Evolutionary conservation across 257 asterid species (phyloP).

Genomic region (Rhazya stricta): DNA sequence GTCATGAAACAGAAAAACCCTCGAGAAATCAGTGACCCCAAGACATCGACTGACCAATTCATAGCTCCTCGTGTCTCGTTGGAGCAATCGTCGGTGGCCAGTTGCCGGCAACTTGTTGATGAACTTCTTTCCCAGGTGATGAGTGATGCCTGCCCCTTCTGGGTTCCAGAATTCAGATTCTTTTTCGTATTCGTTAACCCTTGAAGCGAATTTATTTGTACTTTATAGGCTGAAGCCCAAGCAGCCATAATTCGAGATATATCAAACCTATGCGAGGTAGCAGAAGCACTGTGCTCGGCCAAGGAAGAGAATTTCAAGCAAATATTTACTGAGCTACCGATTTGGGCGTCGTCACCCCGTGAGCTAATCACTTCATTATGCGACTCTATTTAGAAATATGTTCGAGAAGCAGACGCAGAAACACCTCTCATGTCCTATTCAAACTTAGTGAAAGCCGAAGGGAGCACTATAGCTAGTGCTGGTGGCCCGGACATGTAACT

Average conservation of each 20-base stretch:
- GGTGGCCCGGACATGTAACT: background rate
- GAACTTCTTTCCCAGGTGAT: conserved; percentile 60
- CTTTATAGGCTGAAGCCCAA: conserved; percentile 52
- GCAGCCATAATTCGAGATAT: conserved; percentile 45
- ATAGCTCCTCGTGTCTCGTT: background rate
- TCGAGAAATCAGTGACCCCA: conserved; percentile 14
- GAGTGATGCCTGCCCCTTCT: background rate
- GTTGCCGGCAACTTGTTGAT: conserved; percentile 34
- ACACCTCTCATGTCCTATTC: background rate
- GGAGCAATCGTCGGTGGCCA: conserved; percentile 15
- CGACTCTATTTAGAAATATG: conserved; percentile 9
- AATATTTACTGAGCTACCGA: conserved; percentile 42
- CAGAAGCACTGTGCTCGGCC: conserved; percentile 48
- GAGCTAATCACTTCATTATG: conserved; percentile 53
- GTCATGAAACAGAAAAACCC: conserved; percentile 31
- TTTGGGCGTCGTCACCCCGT: conserved; percentile 58
- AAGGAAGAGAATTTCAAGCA: conserved; percentile 46
- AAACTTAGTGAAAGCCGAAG: too few species aligned
- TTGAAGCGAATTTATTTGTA: conserved; percentile 4
- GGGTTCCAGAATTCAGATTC: background rate
- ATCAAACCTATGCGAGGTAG: conserved; percentile 50
- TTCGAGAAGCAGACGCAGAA: background rate
- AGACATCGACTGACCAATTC: conserved; percentile 13
- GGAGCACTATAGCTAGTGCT: background rate
- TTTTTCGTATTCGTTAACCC: background rate